Conservation (phyloP, 495 filamentous ascomycete species). For the Xylaria flabelliformis region DNA sequence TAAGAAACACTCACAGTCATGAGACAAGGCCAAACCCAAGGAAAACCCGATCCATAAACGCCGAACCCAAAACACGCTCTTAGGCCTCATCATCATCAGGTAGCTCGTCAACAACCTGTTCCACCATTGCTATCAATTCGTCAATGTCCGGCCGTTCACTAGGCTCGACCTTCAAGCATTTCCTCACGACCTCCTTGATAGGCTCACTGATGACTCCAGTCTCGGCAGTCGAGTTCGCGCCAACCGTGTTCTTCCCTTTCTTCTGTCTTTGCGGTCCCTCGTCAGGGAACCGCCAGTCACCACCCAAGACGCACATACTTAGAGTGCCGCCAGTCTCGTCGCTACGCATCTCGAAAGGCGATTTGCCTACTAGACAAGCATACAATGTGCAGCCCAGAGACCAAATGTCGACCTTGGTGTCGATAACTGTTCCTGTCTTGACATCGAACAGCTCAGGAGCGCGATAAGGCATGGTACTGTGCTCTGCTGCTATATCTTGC, state of each 20-base stretch:
- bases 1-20: constrained; percentile 10
- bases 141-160: constrained; percentile 89
- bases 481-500: constrained; percentile 93
- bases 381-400: constrained; percentile 95
- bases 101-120: constrained; percentile 73
- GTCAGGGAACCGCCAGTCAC: constrained; percentile 93
- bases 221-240: constrained; percentile 32
- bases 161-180: constrained; percentile 91
- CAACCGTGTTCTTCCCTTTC: constrained; percentile 61
- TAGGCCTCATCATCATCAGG: constrained; percentile 73
- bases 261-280: constrained; percentile 65
- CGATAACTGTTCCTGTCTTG: constrained; percentile 88
- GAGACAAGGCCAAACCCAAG: constrained; percentile 15
- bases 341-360: constrained; percentile 90
- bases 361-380: constrained; percentile 93
- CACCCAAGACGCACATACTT: constrained; percentile 87
- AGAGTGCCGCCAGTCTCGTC: constrained; percentile 96
- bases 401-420: constrained; percentile 99
- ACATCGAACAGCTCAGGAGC: constrained; percentile 98
- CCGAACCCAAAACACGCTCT: constrained; percentile 1
- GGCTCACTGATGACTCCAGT: constrained; percentile 67
- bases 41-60: constrained; percentile 22
- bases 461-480: constrained; percentile 97
- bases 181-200: constrained; percentile 84
- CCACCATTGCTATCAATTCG: constrained; percentile 81